A percentile compares a stretch with the other conserved stretches of the same genome.
Evolutionary conservation across 2,329 filamentous ascomycete species (phyloP).

Genomic region (Rhynchosporium graminicola): DNA sequence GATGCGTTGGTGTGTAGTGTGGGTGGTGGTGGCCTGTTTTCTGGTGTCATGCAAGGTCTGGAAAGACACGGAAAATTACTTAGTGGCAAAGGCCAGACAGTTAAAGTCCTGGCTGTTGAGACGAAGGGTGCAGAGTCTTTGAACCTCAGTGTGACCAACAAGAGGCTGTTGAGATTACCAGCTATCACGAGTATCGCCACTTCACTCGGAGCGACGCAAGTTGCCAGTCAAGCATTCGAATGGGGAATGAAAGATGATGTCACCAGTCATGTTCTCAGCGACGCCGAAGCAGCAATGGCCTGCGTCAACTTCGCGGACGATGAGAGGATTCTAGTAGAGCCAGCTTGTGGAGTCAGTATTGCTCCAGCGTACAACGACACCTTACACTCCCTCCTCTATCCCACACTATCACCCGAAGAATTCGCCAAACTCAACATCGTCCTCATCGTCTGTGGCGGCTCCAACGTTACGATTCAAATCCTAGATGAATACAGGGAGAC

Average conservation of each 20-base stretch:
- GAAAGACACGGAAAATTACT: conserved; percentile 22
- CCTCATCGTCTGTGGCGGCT: conserved; percentile 81
- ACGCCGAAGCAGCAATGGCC: conserved; percentile 78
- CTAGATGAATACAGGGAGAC: conserved; percentile 54
- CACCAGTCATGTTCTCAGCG: conserved; percentile 51
- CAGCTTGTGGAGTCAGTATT: conserved; percentile 80
- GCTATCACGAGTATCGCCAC: conserved; percentile 76
- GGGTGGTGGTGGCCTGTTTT: conserved; percentile 78
- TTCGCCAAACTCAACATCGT: conserved; percentile 72
- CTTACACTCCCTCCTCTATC: conserved; percentile 61
- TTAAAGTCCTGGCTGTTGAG: conserved; percentile 70
- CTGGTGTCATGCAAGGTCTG: conserved; percentile 68
- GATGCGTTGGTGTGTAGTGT: conserved; percentile 75
- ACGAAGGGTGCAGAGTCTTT: conserved; percentile 74
- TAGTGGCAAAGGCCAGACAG: conserved; percentile 3
- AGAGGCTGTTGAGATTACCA: conserved; percentile 61
- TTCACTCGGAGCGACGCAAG: conserved; percentile 68
- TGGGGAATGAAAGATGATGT: conserved; percentile 48
- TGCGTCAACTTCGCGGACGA: conserved; percentile 79
- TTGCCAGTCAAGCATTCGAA: conserved; percentile 67
- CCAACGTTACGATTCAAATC: conserved; percentile 63
- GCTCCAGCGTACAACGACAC: conserved; percentile 65
- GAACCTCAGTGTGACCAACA: conserved; percentile 58
- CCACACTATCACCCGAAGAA: conserved; percentile 54
- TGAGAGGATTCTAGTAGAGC: conserved; percentile 77